These are phyloP conservation scores for Urtica urens DNA, from an alignment of 306 rosid species.

Conservation along the genomic window DNA sequence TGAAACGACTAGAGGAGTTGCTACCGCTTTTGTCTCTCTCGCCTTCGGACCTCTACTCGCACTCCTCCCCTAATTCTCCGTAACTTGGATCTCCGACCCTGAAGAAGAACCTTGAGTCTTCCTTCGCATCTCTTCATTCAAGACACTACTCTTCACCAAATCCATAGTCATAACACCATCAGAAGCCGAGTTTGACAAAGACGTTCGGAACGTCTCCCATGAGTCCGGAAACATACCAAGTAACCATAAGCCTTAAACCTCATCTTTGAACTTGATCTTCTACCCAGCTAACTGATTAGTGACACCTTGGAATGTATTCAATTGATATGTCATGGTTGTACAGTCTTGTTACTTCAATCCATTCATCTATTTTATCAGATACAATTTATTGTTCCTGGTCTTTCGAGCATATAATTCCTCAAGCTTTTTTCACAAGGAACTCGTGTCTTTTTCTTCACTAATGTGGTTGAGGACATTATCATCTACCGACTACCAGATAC, in stretches of 20 bases:
- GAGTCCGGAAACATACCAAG: neutral
- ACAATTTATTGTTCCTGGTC: neutral
- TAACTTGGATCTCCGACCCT: neutral
- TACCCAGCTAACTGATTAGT: neutral
- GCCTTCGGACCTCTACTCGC: too few species aligned
- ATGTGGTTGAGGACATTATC: neutral
- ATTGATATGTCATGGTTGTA: neutral
- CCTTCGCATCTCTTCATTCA: neutral
- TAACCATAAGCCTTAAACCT: neutral
- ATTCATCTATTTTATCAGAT: neutral
- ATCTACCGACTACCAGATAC: neutral
- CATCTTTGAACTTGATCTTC: neutral
- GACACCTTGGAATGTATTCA: constrained; percentile 6
- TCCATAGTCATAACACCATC: too few species aligned
- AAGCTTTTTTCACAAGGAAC: neutral
- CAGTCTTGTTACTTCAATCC: neutral
- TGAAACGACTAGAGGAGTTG: too few species aligned
- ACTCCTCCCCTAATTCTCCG: neutral
- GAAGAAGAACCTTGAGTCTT: neutral
- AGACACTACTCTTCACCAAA: neutral
- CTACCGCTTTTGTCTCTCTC: too few species aligned
- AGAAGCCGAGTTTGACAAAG: neutral
- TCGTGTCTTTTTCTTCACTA: neutral
- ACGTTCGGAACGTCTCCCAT: neutral
- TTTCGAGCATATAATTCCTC: neutral